Percentiles rank a stretch among this genome's conserved stretches.
These are phyloP conservation scores for Russula sp. DNA, from an alignment of 768 basidiomycete species.

Conservation along the genomic window DNA sequence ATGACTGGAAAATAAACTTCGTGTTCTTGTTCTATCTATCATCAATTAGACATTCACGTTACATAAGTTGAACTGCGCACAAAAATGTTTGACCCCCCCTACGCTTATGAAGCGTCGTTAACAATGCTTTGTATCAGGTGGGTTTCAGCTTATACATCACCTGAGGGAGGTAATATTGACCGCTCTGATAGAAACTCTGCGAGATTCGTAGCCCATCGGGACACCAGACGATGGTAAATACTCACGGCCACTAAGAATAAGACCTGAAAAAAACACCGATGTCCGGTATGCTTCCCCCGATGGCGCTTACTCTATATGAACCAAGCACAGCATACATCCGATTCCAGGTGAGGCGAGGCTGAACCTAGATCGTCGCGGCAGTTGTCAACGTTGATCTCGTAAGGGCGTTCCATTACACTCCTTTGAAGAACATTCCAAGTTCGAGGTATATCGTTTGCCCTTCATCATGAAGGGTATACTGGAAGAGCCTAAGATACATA, in stretches of 20 bases:
- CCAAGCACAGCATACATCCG: constrained; percentile 19
- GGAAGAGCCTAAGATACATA: constrained; percentile 1
- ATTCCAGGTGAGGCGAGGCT: constrained; percentile 24
- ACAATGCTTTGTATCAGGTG: no score
- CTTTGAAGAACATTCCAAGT: constrained; percentile 23
- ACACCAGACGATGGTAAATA: constrained; percentile 14
- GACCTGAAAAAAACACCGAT: constrained; percentile 22
- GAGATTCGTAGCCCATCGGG: constrained; percentile 2
- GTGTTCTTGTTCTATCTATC: no score
- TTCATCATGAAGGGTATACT: constrained; percentile 14
- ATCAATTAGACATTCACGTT: not conserved
- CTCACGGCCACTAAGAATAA: constrained; percentile 25
- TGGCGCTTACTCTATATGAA: constrained; percentile 14
- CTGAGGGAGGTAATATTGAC: not conserved
- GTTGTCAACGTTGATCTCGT: not conserved
- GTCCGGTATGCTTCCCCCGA: constrained; percentile 22
- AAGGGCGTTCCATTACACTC: not conserved
- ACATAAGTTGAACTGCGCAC: not conserved
- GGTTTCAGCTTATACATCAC: no score
- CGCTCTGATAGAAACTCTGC: no score
- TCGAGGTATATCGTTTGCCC: constrained; percentile 23
- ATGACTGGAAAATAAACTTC: constrained; percentile 20
- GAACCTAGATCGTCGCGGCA: constrained; percentile 9
- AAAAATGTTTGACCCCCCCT: constrained; percentile 12
- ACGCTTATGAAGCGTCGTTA: no score